phyloP scores from a whole-genome alignment of 257 asterid genomes.

The Orobanche coerulescens region DNA sequence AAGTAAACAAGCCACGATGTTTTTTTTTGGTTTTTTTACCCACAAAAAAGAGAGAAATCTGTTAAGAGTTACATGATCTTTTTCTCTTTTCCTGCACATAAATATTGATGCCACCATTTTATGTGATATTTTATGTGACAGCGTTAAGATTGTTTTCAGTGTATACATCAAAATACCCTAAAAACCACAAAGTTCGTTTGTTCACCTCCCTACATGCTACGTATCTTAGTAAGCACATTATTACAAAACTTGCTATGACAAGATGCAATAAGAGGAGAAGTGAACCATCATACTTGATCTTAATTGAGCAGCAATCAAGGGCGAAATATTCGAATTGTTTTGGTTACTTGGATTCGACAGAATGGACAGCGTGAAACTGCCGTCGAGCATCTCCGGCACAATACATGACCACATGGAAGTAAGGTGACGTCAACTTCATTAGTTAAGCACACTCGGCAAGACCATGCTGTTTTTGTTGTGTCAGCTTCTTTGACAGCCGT shows the following conservation, averaged over 20 bases:
- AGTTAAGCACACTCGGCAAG: conserved; percentile 77
- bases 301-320: conserved; percentile 39
- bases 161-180: no score
- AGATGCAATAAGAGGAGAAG: conserved; percentile 4
- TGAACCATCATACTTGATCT: neutral
- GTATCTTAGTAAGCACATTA: neutral
- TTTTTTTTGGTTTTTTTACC: no score
- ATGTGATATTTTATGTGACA: no score
- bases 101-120: no score
- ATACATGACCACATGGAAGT: conserved; percentile 88
- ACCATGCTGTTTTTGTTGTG: conserved; percentile 89
- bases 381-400: conserved; percentile 81
- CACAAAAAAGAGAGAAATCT: no score
- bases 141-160: no score
- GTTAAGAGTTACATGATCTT: no score
- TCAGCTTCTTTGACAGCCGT: conserved; percentile 91
- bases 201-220: conserved; percentile 8
- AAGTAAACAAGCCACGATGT: no score
- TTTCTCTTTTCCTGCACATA: no score
- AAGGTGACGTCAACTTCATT: conserved; percentile 74
- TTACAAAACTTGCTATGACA: neutral
- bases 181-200: neutral
- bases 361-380: conserved; percentile 96
- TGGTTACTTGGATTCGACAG: conserved; percentile 78
- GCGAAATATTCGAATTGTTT: conserved; percentile 65